A percentile compares a stretch with the other conserved stretches of the same genome.
Evolutionary conservation across 805 yeast species (phyloP).

Genomic region (Monosporozyma yasuniensis): DNA sequence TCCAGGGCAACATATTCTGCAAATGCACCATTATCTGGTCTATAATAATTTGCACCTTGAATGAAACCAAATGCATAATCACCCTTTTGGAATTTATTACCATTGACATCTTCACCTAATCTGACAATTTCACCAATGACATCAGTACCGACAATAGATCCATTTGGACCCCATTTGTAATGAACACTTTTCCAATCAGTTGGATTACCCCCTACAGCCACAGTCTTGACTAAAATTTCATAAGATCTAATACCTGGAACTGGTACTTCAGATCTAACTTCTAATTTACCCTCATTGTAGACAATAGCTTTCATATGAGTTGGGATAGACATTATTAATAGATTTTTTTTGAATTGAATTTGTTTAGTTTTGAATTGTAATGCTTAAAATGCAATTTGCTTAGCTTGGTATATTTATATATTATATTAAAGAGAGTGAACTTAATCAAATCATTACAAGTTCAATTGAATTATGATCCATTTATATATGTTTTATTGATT

Average conservation of each 20-base stretch:
- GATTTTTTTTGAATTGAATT: neutral
- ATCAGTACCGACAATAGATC: conserved; percentile 49
- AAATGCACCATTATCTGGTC: conserved; percentile 45
- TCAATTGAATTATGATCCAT: no score
- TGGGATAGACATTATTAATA: conserved; percentile 17
- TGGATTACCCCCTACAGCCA: conserved; percentile 53
- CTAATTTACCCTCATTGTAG: conserved; percentile 27
- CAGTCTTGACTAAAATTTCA: conserved; percentile 37
- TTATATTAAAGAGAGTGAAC: no score
- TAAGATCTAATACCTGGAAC: conserved; percentile 23
- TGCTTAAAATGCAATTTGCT: no score
- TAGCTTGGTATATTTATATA: no score
- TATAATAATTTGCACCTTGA: conserved; percentile 41
- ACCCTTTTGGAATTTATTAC: conserved; percentile 36
- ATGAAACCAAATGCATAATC: conserved; percentile 45
- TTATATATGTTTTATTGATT: no score
- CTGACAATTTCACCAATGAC: conserved; percentile 49
- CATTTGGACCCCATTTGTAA: conserved; percentile 34
- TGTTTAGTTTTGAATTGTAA: no score
- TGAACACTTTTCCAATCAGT: conserved; percentile 58
- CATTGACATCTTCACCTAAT: conserved; percentile 33
- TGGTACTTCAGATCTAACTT: conserved; percentile 26
- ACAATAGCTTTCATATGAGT: conserved; percentile 35
- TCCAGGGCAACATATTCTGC: conserved; percentile 42
- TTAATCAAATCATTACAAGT: no score